Evolutionary conservation across 2,329 filamentous ascomycete genomes (phyloP).

Genomic region (Amauroascus niger): DNA sequence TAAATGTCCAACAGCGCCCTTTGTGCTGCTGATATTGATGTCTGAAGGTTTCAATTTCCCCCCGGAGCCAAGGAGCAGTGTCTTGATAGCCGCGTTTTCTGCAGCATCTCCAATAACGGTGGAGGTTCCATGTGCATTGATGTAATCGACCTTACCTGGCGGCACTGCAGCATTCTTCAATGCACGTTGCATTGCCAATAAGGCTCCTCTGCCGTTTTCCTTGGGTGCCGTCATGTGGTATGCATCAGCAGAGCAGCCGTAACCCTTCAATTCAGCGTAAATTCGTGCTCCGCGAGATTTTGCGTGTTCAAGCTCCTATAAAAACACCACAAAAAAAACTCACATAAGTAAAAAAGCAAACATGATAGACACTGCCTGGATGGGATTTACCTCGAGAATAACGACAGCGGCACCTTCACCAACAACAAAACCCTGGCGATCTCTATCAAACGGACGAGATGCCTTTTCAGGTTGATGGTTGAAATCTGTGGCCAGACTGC

Average conservation of each 20-base stretch:
- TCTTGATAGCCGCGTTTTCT: slow-evolving; percentile 73
- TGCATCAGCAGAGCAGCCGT: slow-evolving; percentile 83
- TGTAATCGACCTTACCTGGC: slow-evolving; percentile 69
- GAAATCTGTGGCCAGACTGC: slow-evolving; percentile 72
- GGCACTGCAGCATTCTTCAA: slow-evolving; percentile 60
- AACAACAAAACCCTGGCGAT: slow-evolving; percentile 79
- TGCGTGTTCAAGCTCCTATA: slow-evolving; percentile 72
- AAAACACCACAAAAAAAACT: neutral
- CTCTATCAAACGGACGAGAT: slow-evolving; percentile 77
- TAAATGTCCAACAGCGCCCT: slow-evolving; percentile 84
- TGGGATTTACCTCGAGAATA: slow-evolving; percentile 57
- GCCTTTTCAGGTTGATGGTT: slow-evolving; percentile 62
- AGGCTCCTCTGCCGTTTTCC: slow-evolving; percentile 70
- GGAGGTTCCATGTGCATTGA: slow-evolving; percentile 92
- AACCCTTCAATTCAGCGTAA: slow-evolving; percentile 81
- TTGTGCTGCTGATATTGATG: slow-evolving; percentile 84
- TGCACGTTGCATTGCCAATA: slow-evolving; percentile 74
- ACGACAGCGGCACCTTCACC: slow-evolving; percentile 83
- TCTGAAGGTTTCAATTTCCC: slow-evolving; percentile 52
- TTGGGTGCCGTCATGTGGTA: slow-evolving; percentile 87
- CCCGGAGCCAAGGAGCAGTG: slow-evolving; percentile 63
- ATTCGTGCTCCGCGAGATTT: slow-evolving; percentile 66
- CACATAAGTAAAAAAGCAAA: neutral
- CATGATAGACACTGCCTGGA: neutral
- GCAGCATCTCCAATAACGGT: slow-evolving; percentile 78